Evolutionary conservation across 2,329 filamentous ascomycete genomes (phyloP), one percentile per base, ranked within the genome.

Genomic region (Dothiorella sarmentorum): DNA sequence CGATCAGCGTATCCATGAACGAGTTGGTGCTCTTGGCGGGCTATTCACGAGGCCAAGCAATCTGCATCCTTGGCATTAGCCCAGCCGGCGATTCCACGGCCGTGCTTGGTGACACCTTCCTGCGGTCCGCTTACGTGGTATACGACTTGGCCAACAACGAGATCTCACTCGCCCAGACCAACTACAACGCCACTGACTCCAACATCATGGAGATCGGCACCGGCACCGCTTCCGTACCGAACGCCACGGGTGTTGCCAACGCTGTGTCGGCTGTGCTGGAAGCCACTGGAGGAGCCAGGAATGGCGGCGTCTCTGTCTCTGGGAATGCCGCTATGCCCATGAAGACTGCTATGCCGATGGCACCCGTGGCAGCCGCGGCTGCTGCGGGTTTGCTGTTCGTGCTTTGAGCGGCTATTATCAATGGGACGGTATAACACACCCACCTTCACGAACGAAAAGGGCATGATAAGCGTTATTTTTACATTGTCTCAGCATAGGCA

Each of bases 111-210:
- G 83, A 86, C 68, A 86, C 83, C 0, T 86, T 86, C 72, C 71
- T 86, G 15, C 80, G 83, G 58, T 82, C 78, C 57, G 83, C 83
- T 2, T 86, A 86, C 66, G 82, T 85, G 43, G 84, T 86, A 2
- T 86, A 85, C 69, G 83, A 86, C 61, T 73, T 86, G 13, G 70
- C 69, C 18, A 82, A 81, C 68, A 85, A 86, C 67, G 75, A 84
- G 66, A 84, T 86, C 63, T 82, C 80, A 2, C 70, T 86, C 18
- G 84, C 83, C 3, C 82, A 83, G 64, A 85, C 84, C 2, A 80
- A 80, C 61, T 85, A 85, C 75, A 84, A 85, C 66, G 74, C 80
- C 7, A 81, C 80, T 0, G 63, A 64, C 4, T 67, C 67, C 17
- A 75, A 80, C 61, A 70, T 86, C 45, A 60, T 79, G 59, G 83